These are phyloP conservation scores for Blakeslea trispora DNA, from an alignment of 371 early-diverging fungal species.

Conservation along the genomic window DNA sequence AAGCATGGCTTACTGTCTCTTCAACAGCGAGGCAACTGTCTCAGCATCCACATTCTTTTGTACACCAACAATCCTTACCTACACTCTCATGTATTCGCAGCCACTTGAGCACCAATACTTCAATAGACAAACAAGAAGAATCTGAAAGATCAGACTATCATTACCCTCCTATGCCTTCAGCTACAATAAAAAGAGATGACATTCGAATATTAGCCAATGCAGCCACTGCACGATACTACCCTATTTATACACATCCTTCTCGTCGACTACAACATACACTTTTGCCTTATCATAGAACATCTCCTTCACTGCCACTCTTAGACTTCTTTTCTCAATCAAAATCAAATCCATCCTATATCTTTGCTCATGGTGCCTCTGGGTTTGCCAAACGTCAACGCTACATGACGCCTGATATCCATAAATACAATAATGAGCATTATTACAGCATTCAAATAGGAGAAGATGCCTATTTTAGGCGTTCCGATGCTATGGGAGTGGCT, in stretches of 20 bases:
- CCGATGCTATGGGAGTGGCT: conserved; percentile 80
- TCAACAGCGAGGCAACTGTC: background rate
- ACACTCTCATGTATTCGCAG: background rate
- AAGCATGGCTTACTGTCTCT: background rate
- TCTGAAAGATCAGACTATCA: background rate
- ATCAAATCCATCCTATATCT: conserved; percentile 40
- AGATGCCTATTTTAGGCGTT: conserved; percentile 78
- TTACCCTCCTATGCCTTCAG: background rate
- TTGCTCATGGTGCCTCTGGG: conserved; percentile 78
- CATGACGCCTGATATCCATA: conserved; percentile 26
- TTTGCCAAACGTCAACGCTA: conserved; percentile 60
- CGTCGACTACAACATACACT: background rate
- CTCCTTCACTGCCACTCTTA: no score
- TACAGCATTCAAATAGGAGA: conserved; percentile 82
- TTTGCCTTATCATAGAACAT: no score
- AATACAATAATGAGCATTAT: conserved; percentile 64
- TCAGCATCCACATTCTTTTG: background rate
- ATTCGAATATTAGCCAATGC: background rate
- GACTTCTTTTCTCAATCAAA: background rate
- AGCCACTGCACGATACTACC: background rate
- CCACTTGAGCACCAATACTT: no score
- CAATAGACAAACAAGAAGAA: no score
- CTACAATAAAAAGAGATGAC: background rate
- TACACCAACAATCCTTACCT: background rate
- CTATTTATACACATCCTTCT: background rate